A percentile compares a stretch with the other conserved stretches of the same genome.
Conservation (phyloP, 1,284 basidiomycete genomes). For the Violaceomyces palustris region DNA sequence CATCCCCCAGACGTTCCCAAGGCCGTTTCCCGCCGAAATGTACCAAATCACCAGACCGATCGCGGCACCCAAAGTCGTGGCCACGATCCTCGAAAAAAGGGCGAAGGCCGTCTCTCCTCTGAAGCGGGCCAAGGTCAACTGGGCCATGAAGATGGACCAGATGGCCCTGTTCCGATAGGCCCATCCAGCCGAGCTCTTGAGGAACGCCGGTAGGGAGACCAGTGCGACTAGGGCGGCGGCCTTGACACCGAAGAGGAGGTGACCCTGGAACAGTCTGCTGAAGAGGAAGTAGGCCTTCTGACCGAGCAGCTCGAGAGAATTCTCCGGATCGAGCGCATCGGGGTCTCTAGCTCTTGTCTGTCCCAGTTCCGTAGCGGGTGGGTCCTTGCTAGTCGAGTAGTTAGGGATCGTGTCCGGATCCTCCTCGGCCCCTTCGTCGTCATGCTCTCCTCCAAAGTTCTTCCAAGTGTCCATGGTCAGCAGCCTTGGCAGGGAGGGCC, state of each 20-base stretch:
- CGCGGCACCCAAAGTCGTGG: conserved; percentile 55
- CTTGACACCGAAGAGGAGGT: conserved; percentile 69
- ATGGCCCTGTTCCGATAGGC: conserved; percentile 45
- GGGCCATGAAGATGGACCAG: conserved; percentile 51
- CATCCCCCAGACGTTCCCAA: conserved; percentile 65
- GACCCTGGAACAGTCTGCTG: conserved; percentile 42
- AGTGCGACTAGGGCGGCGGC: conserved; percentile 65
- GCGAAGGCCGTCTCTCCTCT: conserved; percentile 46
- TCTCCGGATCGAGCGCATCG: conserved; percentile 65
- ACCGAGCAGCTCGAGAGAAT: conserved; percentile 31
- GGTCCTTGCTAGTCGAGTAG: conserved; percentile 11
- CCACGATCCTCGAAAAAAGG: conserved; percentile 34
- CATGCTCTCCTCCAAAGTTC: conserved; percentile 6
- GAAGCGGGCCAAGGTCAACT: conserved; percentile 40
- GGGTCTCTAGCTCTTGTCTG: conserved; percentile 63
- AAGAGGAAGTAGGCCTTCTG: conserved; percentile 16
- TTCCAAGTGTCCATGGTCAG: conserved; percentile 58
- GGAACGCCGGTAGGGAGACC: conserved; percentile 32
- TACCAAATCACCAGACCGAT: conserved; percentile 69
- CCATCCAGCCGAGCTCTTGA: conserved; percentile 35
- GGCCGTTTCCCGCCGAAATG: conserved; percentile 57
- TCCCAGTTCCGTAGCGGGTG: conserved; percentile 52
- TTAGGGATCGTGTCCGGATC: conserved; percentile 29
- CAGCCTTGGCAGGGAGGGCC: conserved; percentile 57
- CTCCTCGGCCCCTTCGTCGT: conserved; percentile 15